Evolutionary conservation across 129 eudicot genomes (phyloP).

Genomic region (Saposhnikovia divaricata): DNA sequence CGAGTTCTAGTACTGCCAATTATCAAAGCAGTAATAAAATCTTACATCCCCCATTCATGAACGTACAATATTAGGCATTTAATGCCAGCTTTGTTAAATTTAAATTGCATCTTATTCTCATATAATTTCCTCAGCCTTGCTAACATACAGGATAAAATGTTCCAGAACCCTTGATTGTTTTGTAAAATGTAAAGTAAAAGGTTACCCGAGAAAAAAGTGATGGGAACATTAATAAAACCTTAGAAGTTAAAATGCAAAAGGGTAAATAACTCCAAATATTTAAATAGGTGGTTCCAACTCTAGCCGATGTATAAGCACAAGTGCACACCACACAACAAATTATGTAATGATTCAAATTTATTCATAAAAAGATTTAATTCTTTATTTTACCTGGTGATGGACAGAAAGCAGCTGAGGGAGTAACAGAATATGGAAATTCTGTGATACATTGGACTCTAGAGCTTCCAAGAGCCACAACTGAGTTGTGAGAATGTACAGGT

Average conservation of each 20-base stretch:
- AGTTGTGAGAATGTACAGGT: constrained; percentile 22
- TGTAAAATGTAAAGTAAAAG: background rate
- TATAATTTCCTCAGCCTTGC: background rate
- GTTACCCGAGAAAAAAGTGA: no score
- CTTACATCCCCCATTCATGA: no score
- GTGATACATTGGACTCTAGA: constrained; percentile 39
- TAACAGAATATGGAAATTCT: constrained; percentile 68
- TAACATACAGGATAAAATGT: background rate
- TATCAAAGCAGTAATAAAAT: no score
- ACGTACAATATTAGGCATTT: background rate
- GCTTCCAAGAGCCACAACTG: constrained; percentile 39
- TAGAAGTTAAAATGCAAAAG: no score
- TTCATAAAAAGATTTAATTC: background rate
- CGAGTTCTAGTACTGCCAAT: no score
- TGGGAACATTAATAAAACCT: background rate
- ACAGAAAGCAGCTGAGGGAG: constrained; percentile 46
- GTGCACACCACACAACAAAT: background rate
- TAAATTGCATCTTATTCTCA: no score
- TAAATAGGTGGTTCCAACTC: background rate
- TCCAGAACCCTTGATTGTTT: background rate
- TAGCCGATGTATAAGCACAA: background rate
- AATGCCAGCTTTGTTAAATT: background rate
- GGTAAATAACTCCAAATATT: background rate
- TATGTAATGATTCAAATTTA: background rate
- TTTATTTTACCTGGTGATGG: constrained; percentile 40